phyloP scores from a whole-genome alignment of 2,329 filamentous ascomycete genomes.

The Scleromitrula shiraiana region DNA sequence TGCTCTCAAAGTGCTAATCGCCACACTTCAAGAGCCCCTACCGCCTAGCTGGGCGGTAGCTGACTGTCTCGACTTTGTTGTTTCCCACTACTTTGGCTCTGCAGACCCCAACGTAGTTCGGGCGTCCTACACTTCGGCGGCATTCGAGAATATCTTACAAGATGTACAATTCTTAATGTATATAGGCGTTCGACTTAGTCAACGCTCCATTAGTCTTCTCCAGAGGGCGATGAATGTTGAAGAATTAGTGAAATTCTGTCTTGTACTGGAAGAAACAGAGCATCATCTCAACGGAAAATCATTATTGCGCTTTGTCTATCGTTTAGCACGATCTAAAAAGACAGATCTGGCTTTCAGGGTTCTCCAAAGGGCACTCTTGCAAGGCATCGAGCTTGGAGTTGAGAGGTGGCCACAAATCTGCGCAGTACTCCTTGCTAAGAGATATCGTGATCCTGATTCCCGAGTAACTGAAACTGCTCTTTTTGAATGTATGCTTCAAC shows the following conservation, averaged over 20 bases:
- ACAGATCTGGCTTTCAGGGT: slow-evolving; percentile 36
- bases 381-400: slow-evolving; percentile 38
- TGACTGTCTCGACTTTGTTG: slow-evolving; percentile 5
- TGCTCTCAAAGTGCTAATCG: slow-evolving; percentile 6
- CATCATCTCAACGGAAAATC: slow-evolving; percentile 20
- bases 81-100: slow-evolving; percentile 8
- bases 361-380: slow-evolving; percentile 32
- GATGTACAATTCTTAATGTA: slow-evolving; percentile 2
- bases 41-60: slow-evolving; percentile 6
- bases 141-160: slow-evolving; percentile 3
- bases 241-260: slow-evolving; percentile 18
- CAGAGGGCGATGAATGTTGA: slow-evolving; percentile 13
- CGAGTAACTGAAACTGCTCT: slow-evolving; percentile 44
- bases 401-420: slow-evolving; percentile 45
- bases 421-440: slow-evolving; percentile 46
- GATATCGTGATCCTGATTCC: slow-evolving; percentile 30
- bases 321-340: slow-evolving; percentile 34
- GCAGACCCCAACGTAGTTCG: background rate
- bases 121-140: background rate
- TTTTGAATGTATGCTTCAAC: slow-evolving; percentile 47
- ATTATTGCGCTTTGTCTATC: slow-evolving; percentile 24
- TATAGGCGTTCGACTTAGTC: slow-evolving; percentile 7
- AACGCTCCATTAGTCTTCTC: slow-evolving; percentile 20
- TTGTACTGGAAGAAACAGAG: slow-evolving; percentile 10
- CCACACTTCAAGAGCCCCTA: slow-evolving; percentile 5